Conservation (phyloP, 1,139 yeast genomes). For the Pichia sp. region DNA sequence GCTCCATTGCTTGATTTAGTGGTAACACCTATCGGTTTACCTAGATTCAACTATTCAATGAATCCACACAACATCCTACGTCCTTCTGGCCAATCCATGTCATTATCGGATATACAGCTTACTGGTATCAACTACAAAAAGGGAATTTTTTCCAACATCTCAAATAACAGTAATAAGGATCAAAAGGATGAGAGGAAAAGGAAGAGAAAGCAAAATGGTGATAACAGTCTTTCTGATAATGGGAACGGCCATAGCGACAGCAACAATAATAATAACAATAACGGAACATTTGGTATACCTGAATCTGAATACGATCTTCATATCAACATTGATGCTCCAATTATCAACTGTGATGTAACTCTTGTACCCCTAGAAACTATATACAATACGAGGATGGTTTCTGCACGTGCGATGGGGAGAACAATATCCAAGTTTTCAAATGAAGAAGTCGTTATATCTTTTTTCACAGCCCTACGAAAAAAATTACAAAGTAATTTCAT, state of each 20-base stretch:
- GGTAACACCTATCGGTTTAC: constrained; percentile 93
- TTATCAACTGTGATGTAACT: constrained; percentile 86
- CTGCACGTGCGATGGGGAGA: constrained; percentile 73
- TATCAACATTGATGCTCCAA: constrained; percentile 89
- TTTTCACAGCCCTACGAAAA: constrained; percentile 7
- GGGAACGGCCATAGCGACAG: constrained; percentile 17
- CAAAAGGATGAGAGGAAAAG: constrained; percentile 14
- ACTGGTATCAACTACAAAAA: constrained; percentile 30
- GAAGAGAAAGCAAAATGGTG: constrained; percentile 19
- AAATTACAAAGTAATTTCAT: constrained; percentile 58
- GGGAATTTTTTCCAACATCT: not conserved
- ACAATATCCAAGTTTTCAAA: constrained; percentile 54
- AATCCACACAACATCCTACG: constrained; percentile 66
- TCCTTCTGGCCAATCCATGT: constrained; percentile 67
- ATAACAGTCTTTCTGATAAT: constrained; percentile 17
- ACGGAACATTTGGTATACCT: constrained; percentile 36
- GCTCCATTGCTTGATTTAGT: constrained; percentile 63
- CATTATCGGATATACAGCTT: constrained; percentile 28
- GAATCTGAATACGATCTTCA: constrained; percentile 56
- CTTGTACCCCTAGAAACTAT: constrained; percentile 75
- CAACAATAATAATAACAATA: constrained; percentile 8
- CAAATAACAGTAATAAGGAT: constrained; percentile 5
- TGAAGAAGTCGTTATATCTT: constrained; percentile 24
- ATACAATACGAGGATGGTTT: constrained; percentile 69
- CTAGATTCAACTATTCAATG: constrained; percentile 86